Base-by-base conservation (phyloP, 495 filamentous ascomycete species). In the Bathelium albidoporum region DNA sequence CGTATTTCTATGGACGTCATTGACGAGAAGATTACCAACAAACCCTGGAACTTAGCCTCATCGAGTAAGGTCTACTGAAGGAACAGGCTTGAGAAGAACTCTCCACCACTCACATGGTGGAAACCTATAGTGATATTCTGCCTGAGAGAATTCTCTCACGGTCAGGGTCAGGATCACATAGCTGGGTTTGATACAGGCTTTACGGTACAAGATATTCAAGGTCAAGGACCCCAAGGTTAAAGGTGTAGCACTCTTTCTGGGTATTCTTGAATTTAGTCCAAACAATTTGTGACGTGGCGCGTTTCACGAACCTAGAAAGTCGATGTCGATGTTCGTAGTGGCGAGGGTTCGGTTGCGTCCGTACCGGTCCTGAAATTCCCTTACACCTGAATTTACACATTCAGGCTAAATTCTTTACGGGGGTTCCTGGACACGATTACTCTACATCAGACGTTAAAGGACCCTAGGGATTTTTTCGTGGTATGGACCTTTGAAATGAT, bases 341-440 rank as follows among this genome's bases (percentile, higher is more conserved):
- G 22, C 22, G 2, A 12, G 49, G 49, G 26, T 28, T 5, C 16
- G 4, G 12, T 9, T 20, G 49, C 49, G 9, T 55, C 49, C 20
- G 22, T 11, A 28, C 49, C 7, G 12, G 24, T 16, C 24, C 29
- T 26, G 11, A 22, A 41, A 41, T 41, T 10, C 36, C 36, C 9
- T 10, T 18, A 41, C 18, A 10, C 10, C 10, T 41, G 36, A 41
- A 18, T 18, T 41, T 18, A 18, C 36, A 16, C 44, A 49, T 49
- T 49, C 49, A 55, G 49, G 49, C 49, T 55, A 29, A 55, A 55
- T 28, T 26, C 49, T 55, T n/a, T 55, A 55, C 9, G n/a, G 24
- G 2, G 5, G 14, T 39, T 39, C 34, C 34, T 39, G 34, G 34
- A 5, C n/a, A n/a, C n/a, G n/a, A n/a, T n/a, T n/a, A n/a, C n/a